These are phyloP conservation scores for Colletotrichum nymphaeae DNA, from an alignment of 2,329 filamentous ascomycete species.

Conservation along the genomic window DNA sequence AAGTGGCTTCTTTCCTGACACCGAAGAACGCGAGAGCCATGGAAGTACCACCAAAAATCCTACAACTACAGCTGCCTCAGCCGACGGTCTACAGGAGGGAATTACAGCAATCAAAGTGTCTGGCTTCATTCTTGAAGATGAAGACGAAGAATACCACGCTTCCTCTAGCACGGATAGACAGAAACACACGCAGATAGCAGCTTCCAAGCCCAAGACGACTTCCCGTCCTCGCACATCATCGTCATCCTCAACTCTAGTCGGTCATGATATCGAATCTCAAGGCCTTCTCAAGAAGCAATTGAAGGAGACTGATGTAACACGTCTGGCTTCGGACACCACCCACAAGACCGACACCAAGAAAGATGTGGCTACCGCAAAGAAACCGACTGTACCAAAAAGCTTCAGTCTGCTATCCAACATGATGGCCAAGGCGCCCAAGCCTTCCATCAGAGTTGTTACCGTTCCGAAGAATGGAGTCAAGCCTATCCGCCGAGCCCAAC, in stretches of 20 bases:
- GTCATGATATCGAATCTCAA: neutral
- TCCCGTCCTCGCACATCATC: neutral
- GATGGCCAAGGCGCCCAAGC: conserved; percentile 11
- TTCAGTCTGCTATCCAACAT: conserved; percentile 9
- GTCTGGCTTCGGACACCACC: neutral
- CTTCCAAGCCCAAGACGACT: neutral
- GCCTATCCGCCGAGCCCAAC: neutral
- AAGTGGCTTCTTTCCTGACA: neutral
- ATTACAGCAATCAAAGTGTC: neutral
- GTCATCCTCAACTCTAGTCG: neutral
- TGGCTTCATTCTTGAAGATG: conserved; percentile 15
- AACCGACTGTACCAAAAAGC: neutral
- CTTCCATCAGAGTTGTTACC: conserved; percentile 5
- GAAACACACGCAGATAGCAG: neutral
- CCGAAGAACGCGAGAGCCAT: neutral
- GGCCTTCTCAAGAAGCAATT: neutral
- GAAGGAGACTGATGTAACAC: neutral
- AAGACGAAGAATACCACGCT: neutral
- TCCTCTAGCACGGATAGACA: neutral
- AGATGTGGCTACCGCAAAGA: neutral
- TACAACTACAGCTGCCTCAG: too few species aligned
- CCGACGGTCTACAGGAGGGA: neutral
- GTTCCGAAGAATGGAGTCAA: neutral
- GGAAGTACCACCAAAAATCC: neutral
- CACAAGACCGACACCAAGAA: too few species aligned